Evolutionary conservation across 805 yeast genomes (phyloP).

Genomic region (Clavispora santaluciae): DNA sequence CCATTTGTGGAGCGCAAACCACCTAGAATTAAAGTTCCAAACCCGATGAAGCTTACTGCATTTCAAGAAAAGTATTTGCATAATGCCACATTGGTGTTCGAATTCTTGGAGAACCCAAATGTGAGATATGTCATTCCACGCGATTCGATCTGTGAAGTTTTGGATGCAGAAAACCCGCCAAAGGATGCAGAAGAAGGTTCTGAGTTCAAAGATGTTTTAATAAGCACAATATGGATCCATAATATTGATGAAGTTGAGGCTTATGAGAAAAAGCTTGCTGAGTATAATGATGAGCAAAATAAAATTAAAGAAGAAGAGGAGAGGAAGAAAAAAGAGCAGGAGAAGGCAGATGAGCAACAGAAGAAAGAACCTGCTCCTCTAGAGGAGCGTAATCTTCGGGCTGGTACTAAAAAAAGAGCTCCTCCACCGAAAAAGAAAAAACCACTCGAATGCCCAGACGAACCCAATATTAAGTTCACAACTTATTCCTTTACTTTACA

Average conservation of each 20-base stretch:
- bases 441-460: constrained; percentile 27
- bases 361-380: constrained; percentile 6
- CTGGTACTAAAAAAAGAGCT: constrained; percentile 13
- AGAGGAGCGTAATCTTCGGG: constrained; percentile 10
- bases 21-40: constrained; percentile 13
- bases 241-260: constrained; percentile 45
- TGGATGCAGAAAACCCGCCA: constrained; percentile 19
- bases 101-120: constrained; percentile 74
- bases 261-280: constrained; percentile 34
- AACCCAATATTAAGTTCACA: constrained; percentile 48
- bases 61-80: constrained; percentile 68
- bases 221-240: constrained; percentile 49
- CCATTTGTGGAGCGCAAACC: constrained; percentile 13
- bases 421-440: constrained; percentile 8
- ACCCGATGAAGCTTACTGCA: constrained; percentile 63
- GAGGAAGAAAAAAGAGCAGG: constrained; percentile 18
- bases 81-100: constrained; percentile 76
- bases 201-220: constrained; percentile 32
- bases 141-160: constrained; percentile 65
- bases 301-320: constrained; percentile 25
- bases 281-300: constrained; percentile 23
- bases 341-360: constrained; percentile 11
- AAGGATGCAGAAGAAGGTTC: constrained; percentile 20
- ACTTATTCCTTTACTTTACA: constrained; percentile 62
- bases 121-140: constrained; percentile 74